Percentiles rank a stretch among this genome's conserved stretches.
phyloP scores from a whole-genome alignment of 2,329 filamentous ascomycete species.

The Microdochium trichocladiopsis region DNA sequence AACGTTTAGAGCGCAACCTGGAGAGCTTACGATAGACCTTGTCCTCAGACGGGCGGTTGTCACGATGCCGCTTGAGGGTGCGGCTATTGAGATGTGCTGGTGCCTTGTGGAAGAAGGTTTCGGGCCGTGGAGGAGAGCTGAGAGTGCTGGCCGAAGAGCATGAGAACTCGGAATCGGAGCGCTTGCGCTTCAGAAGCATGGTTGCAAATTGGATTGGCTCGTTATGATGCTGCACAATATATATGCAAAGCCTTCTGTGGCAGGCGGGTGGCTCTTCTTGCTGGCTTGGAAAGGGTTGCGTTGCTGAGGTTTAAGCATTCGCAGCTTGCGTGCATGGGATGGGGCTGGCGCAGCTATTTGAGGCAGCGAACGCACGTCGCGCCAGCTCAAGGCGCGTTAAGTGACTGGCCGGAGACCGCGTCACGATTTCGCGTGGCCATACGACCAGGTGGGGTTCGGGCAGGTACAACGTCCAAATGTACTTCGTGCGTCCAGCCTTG shows the following conservation, averaged over 20 bases:
- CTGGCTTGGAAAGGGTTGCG: no score
- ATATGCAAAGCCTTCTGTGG: no score
- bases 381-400: no score
- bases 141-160: conserved; percentile 37
- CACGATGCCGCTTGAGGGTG: conserved; percentile 54
- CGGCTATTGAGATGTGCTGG: conserved; percentile 45
- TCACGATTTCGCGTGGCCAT: not conserved
- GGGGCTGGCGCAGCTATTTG: no score
- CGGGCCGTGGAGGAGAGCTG: conserved; percentile 27
- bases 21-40: conserved; percentile 44
- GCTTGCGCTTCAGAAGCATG: conserved; percentile 59
- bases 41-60: conserved; percentile 49
- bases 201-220: not conserved
- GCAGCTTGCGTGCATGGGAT: no score
- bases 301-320: no score
- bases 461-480: not conserved
- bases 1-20: not conserved
- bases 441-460: not conserved
- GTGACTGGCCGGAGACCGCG: not conserved
- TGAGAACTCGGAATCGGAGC: conserved; percentile 51
- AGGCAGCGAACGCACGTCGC: no score
- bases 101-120: conserved; percentile 18
- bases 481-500: no score
- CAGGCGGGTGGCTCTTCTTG: no score
- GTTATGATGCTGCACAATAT: not conserved